phyloP scores from a whole-genome alignment of 495 filamentous ascomycete genomes.

The Penicillium subrubescens region DNA sequence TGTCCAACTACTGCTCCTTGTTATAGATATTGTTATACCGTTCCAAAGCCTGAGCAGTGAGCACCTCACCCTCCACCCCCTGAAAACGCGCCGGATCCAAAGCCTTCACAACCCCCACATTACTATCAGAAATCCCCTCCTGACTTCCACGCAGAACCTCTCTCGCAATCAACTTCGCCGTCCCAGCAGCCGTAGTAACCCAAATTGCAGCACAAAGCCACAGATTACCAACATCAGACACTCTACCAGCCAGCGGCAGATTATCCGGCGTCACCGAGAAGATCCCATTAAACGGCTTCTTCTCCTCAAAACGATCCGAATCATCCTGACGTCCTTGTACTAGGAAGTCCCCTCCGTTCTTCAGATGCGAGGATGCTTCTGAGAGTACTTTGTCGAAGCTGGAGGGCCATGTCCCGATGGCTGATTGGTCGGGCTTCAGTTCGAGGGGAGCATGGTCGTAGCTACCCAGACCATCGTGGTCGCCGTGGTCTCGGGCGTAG shows the following conservation, averaged over 20 bases:
- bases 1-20: conserved; percentile 2
- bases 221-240: conserved; percentile 25
- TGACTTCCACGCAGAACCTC: conserved; percentile 19
- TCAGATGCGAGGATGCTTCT: conserved; percentile 21
- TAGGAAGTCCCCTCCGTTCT: conserved; percentile 18
- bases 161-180: conserved; percentile 33
- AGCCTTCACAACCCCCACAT: conserved; percentile 23
- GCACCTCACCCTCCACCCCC: conserved; percentile 22
- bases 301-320: conserved; percentile 15
- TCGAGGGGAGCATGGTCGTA: conserved; percentile 34
- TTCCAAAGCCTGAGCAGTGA: conserved; percentile 27
- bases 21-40: conserved; percentile 41
- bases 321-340: conserved; percentile 1
- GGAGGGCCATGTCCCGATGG: conserved; percentile 32
- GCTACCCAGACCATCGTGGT: conserved; percentile 34
- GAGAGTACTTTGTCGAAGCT: conserved; percentile 31
- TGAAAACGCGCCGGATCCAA: conserved; percentile 33
- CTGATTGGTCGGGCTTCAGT: conserved; percentile 22
- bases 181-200: conserved; percentile 40
- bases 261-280: conserved; percentile 44
- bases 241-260: conserved; percentile 33
- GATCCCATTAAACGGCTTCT: conserved; percentile 35
- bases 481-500: conserved; percentile 38
- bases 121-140: conserved; percentile 2
- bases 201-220: conserved; percentile 40